Evolutionary conservation across 1,284 basidiomycete genomes (phyloP).

Genomic region (Ceratobasidium sp.): DNA sequence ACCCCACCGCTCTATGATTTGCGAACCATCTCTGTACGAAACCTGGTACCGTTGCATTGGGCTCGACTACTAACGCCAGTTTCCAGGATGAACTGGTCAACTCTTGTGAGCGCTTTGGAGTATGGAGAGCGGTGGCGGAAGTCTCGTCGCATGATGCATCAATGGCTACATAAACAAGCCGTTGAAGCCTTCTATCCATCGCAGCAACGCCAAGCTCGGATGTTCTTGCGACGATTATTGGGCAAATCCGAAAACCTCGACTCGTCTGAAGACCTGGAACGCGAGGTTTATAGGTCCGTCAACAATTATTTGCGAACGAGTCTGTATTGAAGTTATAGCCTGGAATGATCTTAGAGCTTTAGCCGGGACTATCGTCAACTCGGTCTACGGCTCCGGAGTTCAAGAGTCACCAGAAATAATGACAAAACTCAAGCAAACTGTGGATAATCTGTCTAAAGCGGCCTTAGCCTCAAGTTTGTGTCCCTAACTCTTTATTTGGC

Average conservation of each 20-base stretch:
- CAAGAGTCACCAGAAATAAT: neutral
- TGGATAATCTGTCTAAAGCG: neutral
- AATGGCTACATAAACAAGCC: neutral
- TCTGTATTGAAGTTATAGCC: neutral
- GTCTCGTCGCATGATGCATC: neutral
- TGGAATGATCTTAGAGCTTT: neutral
- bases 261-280: neutral
- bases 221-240: neutral
- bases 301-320: no score
- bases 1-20: neutral
- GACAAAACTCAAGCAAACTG: neutral
- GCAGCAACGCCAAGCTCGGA: neutral
- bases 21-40: slow-evolving; percentile 14
- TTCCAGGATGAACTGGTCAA: neutral
- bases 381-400: slow-evolving; percentile 12
- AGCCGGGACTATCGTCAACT: neutral
- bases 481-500: neutral
- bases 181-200: neutral
- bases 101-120: neutral
- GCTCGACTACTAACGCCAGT: neutral
- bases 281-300: neutral
- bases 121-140: slow-evolving; percentile 23
- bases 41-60: neutral
- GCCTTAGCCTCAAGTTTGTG: neutral
- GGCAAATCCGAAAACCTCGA: neutral